Evolutionary conservation across 495 filamentous ascomycete genomes (phyloP).

Genomic region (Trichocladium uniseriatum): DNA sequence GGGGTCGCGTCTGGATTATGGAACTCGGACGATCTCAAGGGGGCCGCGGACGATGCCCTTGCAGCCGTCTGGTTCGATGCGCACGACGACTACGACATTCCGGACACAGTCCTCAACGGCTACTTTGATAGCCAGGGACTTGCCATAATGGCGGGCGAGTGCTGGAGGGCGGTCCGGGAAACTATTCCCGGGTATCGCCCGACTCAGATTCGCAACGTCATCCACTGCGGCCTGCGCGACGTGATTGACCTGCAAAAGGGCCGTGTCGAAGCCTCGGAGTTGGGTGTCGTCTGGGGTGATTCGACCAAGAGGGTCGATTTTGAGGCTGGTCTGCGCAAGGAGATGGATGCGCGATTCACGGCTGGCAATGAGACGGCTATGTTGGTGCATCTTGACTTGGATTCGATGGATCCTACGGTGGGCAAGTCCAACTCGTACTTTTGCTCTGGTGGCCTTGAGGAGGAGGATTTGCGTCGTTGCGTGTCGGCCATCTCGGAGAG

Average conservation of each 20-base stretch:
- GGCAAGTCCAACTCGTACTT: constrained; percentile 8
- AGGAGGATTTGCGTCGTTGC: constrained; percentile 2
- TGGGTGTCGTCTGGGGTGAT: constrained; percentile 13
- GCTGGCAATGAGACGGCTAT: neutral
- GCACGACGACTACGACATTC: constrained; percentile 11
- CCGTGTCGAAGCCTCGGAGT: constrained; percentile 1
- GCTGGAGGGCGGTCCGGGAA: constrained; percentile 5
- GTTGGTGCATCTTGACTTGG: constrained; percentile 9
- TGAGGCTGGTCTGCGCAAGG: neutral
- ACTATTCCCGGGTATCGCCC: constrained; percentile 5
- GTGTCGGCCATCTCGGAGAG: constrained; percentile 4
- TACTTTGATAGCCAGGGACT: constrained; percentile 14
- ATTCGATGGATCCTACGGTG: constrained; percentile 1
- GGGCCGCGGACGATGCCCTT: neutral
- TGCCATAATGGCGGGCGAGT: constrained; percentile 12
- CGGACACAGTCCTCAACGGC: constrained; percentile 5
- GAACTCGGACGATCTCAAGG: neutral
- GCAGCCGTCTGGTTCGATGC: constrained; percentile 12
- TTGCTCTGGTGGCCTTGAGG: constrained; percentile 1
- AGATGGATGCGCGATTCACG: neutral
- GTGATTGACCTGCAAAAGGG: constrained; percentile 7
- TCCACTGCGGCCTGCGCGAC: constrained; percentile 9
- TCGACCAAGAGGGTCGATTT: neutral
- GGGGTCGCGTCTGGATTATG: constrained; percentile 6
- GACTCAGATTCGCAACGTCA: neutral